phyloP scores from a whole-genome alignment of 2,329 filamentous ascomycete species.

The Dryadomyces quercus-mongolicae region DNA sequence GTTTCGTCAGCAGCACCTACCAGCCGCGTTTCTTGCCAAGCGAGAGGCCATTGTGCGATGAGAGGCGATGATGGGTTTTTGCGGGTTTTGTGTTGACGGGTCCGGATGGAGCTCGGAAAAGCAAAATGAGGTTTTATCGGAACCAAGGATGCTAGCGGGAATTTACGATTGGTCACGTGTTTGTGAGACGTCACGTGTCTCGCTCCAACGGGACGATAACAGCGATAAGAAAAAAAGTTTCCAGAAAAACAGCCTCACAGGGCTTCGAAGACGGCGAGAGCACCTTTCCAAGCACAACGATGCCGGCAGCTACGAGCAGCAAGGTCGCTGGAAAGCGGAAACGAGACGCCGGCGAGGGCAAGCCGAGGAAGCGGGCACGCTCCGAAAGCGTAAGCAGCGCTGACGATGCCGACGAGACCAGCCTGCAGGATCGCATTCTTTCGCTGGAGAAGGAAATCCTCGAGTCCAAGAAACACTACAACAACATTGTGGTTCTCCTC shows the following conservation, averaged over 20 bases:
- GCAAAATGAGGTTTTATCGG: conserved; percentile 32
- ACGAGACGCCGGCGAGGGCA: conserved; percentile 27
- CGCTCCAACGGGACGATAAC: not conserved
- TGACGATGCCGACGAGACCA: conserved; percentile 32
- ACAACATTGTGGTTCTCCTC: conserved; percentile 70
- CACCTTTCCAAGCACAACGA: not conserved
- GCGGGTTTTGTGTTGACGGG: conserved; percentile 4
- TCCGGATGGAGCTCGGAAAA: conserved; percentile 12
- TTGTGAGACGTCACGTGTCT: conserved; percentile 4
- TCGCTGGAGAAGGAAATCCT: conserved; percentile 69
- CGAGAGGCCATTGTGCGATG: conserved; percentile 88
- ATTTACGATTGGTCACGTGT: conserved; percentile 22
- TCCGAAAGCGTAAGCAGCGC: conserved; percentile 29
- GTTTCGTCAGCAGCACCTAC: conserved; percentile 45
- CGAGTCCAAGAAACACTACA: conserved; percentile 82
- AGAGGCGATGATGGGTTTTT: conserved; percentile 25
- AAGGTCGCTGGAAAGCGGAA: conserved; percentile 35
- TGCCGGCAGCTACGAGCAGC: conserved; percentile 1
- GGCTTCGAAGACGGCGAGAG: not conserved
- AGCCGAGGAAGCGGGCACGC: conserved; percentile 38
- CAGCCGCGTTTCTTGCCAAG: conserved; percentile 87
- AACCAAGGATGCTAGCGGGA: conserved; percentile 11
- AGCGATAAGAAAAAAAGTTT: conserved; percentile 4
- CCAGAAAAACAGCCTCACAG: not conserved
- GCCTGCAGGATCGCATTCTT: conserved; percentile 51